Evolutionary conservation across 306 rosid species (phyloP).

Genomic region (Lathyrus sativus): DNA sequence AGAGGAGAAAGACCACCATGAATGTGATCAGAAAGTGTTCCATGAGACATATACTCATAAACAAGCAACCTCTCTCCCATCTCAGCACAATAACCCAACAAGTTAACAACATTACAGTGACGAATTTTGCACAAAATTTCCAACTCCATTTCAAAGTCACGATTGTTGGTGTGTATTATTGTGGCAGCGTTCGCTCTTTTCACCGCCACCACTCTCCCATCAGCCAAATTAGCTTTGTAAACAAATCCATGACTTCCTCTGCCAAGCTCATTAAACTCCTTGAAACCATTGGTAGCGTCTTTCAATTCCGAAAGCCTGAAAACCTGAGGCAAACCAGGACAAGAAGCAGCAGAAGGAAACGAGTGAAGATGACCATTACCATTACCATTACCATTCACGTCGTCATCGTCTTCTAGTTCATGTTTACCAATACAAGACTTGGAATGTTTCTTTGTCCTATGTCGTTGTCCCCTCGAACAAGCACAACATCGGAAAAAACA

Average conservation of each 20-base stretch:
- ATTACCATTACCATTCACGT: conserved; percentile 23
- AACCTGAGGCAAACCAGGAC: conserved; percentile 86
- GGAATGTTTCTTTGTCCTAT: conserved; percentile 52
- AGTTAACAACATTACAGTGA: conserved; percentile 73
- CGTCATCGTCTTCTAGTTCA: conserved; percentile 55
- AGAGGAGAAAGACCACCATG: conserved; percentile 93
- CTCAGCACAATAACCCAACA: conserved; percentile 88
- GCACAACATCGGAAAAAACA: conserved; percentile 47
- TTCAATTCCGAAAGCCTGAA: conserved; percentile 86
- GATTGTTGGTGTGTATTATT: conserved; percentile 78
- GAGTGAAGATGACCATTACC: conserved; percentile 42
- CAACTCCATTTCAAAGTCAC: conserved; percentile 86
- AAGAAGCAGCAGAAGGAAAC: conserved; percentile 43
- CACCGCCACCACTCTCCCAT: conserved; percentile 82
- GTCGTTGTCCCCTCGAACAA: background rate
- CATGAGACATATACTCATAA: conserved; percentile 89
- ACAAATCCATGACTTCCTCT: conserved; percentile 95
- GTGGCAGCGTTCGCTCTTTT: conserved; percentile 95
- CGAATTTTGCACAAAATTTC: conserved; percentile 82
- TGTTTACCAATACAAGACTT: conserved; percentile 63
- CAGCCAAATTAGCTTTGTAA: conserved; percentile 76
- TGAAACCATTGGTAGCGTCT: conserved; percentile 96
- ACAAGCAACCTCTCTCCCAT: conserved; percentile 97
- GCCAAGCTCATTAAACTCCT: conserved; percentile 93
- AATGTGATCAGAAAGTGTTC: conserved; percentile 85